Evolutionary conservation across 2,329 filamentous ascomycete species (phyloP).

Genomic region (Arthroderma sp.): DNA sequence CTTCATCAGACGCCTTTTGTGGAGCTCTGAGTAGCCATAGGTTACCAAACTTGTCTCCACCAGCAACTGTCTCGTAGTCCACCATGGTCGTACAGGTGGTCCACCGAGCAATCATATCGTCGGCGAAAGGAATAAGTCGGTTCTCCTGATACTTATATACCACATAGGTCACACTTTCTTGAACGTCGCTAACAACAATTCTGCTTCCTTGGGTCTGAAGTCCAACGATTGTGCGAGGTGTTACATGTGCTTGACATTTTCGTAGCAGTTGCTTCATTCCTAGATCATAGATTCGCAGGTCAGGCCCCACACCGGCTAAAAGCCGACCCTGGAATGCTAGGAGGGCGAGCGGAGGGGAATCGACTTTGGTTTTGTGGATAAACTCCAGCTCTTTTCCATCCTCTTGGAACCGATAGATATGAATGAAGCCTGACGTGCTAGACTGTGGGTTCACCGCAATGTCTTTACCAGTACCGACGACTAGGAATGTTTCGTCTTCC

Average conservation of each 20-base stretch:
- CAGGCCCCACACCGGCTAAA: conserved; percentile 69
- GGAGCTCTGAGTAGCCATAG: conserved; percentile 85
- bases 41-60: conserved; percentile 96
- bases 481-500: conserved; percentile 78
- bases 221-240: conserved; percentile 71
- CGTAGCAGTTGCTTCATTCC: conserved; percentile 85
- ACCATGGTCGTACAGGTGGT: conserved; percentile 86
- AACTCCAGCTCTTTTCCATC: conserved; percentile 83
- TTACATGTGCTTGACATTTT: conserved; percentile 72
- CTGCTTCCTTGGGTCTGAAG: conserved; percentile 83
- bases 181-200: conserved; percentile 82
- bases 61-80: conserved; percentile 90
- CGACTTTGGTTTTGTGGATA: conserved; percentile 89
- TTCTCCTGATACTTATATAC: conserved; percentile 91
- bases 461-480: conserved; percentile 89
- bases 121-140: conserved; percentile 80
- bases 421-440: conserved; percentile 68
- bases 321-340: conserved; percentile 86
- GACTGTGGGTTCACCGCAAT: conserved; percentile 65
- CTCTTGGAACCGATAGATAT: conserved; percentile 81
- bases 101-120: conserved; percentile 82
- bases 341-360: conserved; percentile 79
- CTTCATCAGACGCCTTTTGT: conserved; percentile 70
- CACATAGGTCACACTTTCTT: conserved; percentile 81
- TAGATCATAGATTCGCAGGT: conserved; percentile 78